Percentiles rank a stretch among this genome's conserved stretches.
Evolutionary conservation across 192 early-diverging fungal species (phyloP).

Genomic region (Mortierella claussenii): DNA sequence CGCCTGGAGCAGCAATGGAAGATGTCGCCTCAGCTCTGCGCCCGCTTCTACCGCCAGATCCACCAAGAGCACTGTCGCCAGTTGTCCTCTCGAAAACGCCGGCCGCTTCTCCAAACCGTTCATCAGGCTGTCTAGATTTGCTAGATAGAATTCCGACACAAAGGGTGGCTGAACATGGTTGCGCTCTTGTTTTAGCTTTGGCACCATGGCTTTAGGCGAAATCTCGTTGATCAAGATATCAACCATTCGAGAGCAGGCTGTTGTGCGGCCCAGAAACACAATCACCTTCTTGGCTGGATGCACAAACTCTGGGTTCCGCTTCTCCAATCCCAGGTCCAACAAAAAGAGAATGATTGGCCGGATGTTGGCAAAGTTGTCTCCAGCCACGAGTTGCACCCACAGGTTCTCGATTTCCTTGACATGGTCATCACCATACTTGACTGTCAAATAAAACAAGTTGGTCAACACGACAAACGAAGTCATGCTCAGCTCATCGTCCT

Average conservation of each 20-base stretch:
- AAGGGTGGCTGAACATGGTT: constrained; percentile 35
- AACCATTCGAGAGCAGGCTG: constrained; percentile 66
- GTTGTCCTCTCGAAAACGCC: constrained; percentile 77
- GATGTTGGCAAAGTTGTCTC: constrained; percentile 68
- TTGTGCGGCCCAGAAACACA: constrained; percentile 76
- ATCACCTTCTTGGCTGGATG: constrained; percentile 82
- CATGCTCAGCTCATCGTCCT: constrained; percentile 55
- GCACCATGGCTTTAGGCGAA: constrained; percentile 77
- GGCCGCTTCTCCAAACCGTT: constrained; percentile 72
- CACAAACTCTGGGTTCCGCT: constrained; percentile 83
- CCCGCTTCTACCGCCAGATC: constrained; percentile 84
- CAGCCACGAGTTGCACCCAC: constrained; percentile 78
- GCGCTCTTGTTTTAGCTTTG: constrained; percentile 55
- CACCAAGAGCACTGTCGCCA: constrained; percentile 81
- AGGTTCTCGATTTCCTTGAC: constrained; percentile 79
- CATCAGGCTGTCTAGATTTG: constrained; percentile 76
- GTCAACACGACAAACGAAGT: constrained; percentile 71
- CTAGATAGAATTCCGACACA: constrained; percentile 64
- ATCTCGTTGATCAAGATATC: constrained; percentile 74
- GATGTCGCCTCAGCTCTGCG: constrained; percentile 65
- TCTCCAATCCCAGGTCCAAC: constrained; percentile 76
- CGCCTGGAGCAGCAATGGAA: constrained; percentile 79
- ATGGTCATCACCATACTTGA: constrained; percentile 82
- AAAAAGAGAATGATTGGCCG: constrained; percentile 75
- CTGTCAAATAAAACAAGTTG: constrained; percentile 85